These are phyloP conservation scores for Berberis vulgaris DNA, from an alignment of 164 flowering plant genomes.

Conservation along the genomic window DNA sequence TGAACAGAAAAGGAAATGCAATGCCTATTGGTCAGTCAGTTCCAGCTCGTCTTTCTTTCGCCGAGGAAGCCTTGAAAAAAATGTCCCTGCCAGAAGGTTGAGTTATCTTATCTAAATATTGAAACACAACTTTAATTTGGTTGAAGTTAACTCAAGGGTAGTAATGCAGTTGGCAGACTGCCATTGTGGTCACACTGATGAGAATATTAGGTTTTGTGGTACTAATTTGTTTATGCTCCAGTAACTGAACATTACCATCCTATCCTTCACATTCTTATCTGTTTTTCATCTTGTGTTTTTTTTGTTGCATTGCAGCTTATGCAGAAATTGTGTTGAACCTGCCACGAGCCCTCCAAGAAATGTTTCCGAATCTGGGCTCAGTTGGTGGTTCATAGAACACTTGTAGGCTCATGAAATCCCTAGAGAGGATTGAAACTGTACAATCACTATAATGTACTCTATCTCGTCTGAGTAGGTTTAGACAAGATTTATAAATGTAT, in stretches of 20 bases:
- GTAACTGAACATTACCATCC: too few species aligned
- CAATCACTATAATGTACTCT: too few species aligned
- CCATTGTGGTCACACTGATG: too few species aligned
- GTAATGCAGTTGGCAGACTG: not conserved
- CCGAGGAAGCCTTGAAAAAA: slow-evolving; percentile 76
- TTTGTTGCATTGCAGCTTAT: slow-evolving; percentile 47
- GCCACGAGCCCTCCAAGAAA: slow-evolving; percentile 45
- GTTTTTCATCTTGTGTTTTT: slow-evolving; percentile 5
- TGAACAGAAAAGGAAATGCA: slow-evolving; percentile 34
- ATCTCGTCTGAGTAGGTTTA: too few species aligned
- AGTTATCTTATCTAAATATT: not conserved
- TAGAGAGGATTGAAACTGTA: too few species aligned
- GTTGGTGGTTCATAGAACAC: not conserved
- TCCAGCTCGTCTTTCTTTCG: slow-evolving; percentile 68
- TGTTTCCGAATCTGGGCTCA: slow-evolving; percentile 22
- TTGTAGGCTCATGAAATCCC: too few species aligned
- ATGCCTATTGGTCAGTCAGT: slow-evolving; percentile 21
- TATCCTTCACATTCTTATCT: too few species aligned
- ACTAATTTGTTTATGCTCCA: not conserved
- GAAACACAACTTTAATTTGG: not conserved
- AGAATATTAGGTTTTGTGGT: too few species aligned
- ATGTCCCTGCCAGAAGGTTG: slow-evolving; percentile 90
- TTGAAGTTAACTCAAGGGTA: not conserved
- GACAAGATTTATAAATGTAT: too few species aligned
- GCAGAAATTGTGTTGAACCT: slow-evolving; percentile 85